phyloP scores from a whole-genome alignment of 2,329 filamentous ascomycete genomes.

The Pseudogymnoascus sp. region DNA sequence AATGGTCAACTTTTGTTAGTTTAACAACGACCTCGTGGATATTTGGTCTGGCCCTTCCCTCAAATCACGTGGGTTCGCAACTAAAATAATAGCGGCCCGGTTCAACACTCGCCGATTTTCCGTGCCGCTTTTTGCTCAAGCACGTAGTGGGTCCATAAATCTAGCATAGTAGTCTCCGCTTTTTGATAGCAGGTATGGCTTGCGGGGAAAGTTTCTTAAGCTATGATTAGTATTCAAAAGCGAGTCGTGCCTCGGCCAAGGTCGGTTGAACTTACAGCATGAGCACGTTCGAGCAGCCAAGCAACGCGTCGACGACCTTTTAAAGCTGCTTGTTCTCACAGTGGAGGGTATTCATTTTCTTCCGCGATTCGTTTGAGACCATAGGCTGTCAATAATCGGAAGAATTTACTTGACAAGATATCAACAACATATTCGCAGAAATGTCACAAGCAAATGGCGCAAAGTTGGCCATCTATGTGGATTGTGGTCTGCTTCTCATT shows the following conservation, averaged over 20 bases:
- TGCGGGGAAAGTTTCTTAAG: not conserved
- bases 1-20: not conserved
- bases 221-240: not conserved
- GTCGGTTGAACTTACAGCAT: not conserved
- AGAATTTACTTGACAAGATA: not conserved
- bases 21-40: not conserved
- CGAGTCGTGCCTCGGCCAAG: not conserved
- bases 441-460: not conserved
- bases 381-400: not conserved
- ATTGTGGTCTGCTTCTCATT: conserved; percentile 16
- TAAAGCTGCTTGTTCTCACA: not conserved
- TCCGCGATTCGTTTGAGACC: not conserved
- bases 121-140: not conserved
- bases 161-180: not conserved
- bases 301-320: not conserved
- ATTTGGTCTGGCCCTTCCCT: not conserved
- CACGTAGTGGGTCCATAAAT: not conserved
- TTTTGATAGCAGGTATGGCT: not conserved
- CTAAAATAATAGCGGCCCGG: not conserved
- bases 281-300: not conserved
- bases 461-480: conserved; percentile 16
- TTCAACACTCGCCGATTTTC: not conserved
- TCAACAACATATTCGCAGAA: not conserved
- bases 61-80: not conserved
- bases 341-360: not conserved